Evolutionary conservation across 176 grass and related monocot genomes (phyloP), one percentile per base, ranked within the genome.

Genomic region (Hyparrhenia diplandra): DNA sequence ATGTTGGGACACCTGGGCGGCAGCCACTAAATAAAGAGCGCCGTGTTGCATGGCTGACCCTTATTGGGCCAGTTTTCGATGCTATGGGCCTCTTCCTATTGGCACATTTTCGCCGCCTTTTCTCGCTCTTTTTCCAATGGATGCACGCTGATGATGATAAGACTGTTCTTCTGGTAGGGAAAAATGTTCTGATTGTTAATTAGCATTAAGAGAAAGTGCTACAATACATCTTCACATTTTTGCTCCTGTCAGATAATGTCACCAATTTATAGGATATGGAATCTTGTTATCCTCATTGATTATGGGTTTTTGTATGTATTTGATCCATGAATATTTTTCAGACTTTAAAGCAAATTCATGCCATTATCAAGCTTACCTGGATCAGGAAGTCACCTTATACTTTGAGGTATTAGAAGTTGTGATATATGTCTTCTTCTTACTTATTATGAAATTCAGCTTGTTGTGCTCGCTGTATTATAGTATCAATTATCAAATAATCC

Each of bases 51-150:
- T 98, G 92, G 92, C 90, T 98, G 62, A 70, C 81, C 36, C 88
- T 93, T 75, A 71, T 95, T 52, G 88, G 82, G 14, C 95, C 95
- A 67, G 46, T 98, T 91, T 91, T 98, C 17, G 17, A 93, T 77
- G 88, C 84, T 79, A 95, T 98, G 95, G 92, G 92, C 13, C 80
- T 98, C 27, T 95, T 98, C 61, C 40, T 98, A 64, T 75, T 98
- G 54, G 96, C 90, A 72, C 90, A 98, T 88, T 98, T 98, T 43
- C 83, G 88, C 42, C 92, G 83, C 41, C 84, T 98, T 74, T 95
- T 98, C 75, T 82, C 74, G 71, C 92, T 98, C 61, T 98, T 98
- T 81, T 95, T 95, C 55, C 86, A 89, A 46, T 98, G 92, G 92
- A 88, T 98, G 71, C 96, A 98, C 86, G 76, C 76, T 54, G 92